Evolutionary conservation across 768 basidiomycete genomes (phyloP).

Genomic region (Pilatotrama ljubarskyi): DNA sequence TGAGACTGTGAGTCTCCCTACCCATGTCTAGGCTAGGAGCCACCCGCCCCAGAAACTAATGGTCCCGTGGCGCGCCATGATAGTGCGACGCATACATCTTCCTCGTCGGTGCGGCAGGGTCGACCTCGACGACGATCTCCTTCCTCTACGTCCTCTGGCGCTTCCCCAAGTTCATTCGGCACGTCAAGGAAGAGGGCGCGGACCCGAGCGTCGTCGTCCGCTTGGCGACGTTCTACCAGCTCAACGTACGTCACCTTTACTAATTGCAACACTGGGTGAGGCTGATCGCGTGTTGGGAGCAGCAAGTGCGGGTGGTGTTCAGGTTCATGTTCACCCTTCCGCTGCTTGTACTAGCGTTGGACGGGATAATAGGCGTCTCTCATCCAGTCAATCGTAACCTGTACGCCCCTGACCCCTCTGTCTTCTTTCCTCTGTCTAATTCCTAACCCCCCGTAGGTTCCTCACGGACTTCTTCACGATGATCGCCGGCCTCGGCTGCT

Average conservation of each 20-base stretch:
- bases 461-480: slow-evolving; percentile 65
- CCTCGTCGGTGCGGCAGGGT: slow-evolving; percentile 65
- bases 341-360: slow-evolving; percentile 63
- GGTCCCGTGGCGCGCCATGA: not conserved
- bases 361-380: slow-evolving; percentile 50
- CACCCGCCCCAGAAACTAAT: no score
- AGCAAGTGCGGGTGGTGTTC: slow-evolving; percentile 74
- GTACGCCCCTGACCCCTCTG: slow-evolving; percentile 45
- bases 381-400: slow-evolving; percentile 52
- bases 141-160: slow-evolving; percentile 72
- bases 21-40: not conserved
- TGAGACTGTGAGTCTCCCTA: slow-evolving; percentile 48
- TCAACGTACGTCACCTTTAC: slow-evolving; percentile 59
- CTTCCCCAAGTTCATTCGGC: slow-evolving; percentile 69
- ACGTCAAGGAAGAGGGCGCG: slow-evolving; percentile 73
- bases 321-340: slow-evolving; percentile 75
- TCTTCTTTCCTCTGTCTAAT: not conserved
- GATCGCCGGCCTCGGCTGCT: slow-evolving; percentile 71
- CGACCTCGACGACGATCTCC: slow-evolving; percentile 63
- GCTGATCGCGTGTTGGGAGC: no score
- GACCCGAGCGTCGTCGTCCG: slow-evolving; percentile 73
- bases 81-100: slow-evolving; percentile 79
- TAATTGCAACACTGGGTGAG: no score
- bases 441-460: not conserved
- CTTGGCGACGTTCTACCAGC: slow-evolving; percentile 70